Base-by-base conservation (phyloP, 768 basidiomycete species). In the Pholiota molesta region DNA sequence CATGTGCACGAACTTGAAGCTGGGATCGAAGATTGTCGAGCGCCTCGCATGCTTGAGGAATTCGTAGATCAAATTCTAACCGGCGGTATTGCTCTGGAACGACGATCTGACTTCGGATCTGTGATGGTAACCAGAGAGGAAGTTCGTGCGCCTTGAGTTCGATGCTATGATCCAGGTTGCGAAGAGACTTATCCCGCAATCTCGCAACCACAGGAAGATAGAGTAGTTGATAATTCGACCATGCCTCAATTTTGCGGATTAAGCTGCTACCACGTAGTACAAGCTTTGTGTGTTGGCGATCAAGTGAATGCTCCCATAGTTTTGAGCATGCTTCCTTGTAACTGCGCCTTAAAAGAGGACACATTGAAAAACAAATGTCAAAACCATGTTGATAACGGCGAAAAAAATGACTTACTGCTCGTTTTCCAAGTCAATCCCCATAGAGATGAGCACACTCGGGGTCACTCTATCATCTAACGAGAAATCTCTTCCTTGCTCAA, bases 31-130 rank as follows among this genome's bases (percentile, higher is more conserved):
- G 17, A 7, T 39, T 16, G 14, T 55, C 54, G 9, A 55, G 17
- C n/a, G 35, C 33, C 19, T 55, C 54, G 23, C 54, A 39, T 39
- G 54, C 54, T 55, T 55, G 54, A 37, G 54, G 35, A 39, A 55
- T 39, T 0, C 54, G 54, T 2, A 55, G 35, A 19, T 55, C 33
- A 8, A 55, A 55, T 40, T 55, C 54, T 5, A 55, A 21, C 5
- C 37, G 54, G 5, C 54, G 54, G n/a, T 39, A 55, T 8, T 39
- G 54, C 14, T 21, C n/a, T 1, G 54, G 54, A 9, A 55, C 37
- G 14, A 1, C 14, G 5, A 55, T 39, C 23, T 55, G 54, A n/a
- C 54, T 39, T 39, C 8, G 16, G 4, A 55, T 21, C 13, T 55
- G 54, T 8, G 54, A 55, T 0, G 54, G 54, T 5, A 55, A n/a